Evolutionary conservation across 169 alveolate species (phyloP).

Genomic region (Plasmodium falciparum): DNA sequence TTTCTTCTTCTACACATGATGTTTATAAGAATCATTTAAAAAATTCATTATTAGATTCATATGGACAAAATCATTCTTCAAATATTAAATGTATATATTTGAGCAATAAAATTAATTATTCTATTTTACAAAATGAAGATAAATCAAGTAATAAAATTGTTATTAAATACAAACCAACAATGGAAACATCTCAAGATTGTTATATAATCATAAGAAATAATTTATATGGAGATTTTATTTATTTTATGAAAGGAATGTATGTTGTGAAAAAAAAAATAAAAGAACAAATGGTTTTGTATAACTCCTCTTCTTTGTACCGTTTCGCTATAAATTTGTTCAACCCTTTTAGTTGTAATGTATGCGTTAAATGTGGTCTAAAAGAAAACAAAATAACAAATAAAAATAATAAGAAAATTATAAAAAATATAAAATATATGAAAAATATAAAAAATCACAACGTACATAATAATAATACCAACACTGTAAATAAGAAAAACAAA

Average conservation of each 20-base stretch:
- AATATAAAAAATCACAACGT: background rate
- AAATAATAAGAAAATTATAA: background rate
- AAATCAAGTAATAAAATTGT: constrained; percentile 3
- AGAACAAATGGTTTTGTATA: constrained; percentile 46
- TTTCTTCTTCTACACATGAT: too few species aligned
- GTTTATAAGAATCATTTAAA: too few species aligned
- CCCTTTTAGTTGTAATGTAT: constrained; percentile 47
- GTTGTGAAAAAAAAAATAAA: constrained; percentile 50
- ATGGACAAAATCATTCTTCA: background rate
- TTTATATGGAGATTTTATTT: constrained; percentile 51
- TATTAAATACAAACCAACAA: constrained; percentile 42
- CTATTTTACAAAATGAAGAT: background rate
- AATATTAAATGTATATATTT: constrained; percentile 40
- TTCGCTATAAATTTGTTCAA: constrained; percentile 44
- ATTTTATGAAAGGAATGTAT: constrained; percentile 33
- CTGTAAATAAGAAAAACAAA: background rate
- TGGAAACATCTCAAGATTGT: constrained; percentile 44
- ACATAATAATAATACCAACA: background rate
- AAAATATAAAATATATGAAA: background rate
- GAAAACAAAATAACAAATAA: background rate
- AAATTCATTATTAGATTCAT: too few species aligned
- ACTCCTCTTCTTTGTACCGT: constrained; percentile 36
- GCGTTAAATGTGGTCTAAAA: constrained; percentile 28
- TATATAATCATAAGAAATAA: constrained; percentile 39
- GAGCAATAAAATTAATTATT: constrained; percentile 39